phyloP scores from a whole-genome alignment of 257 asterid species.

The Ilex aquifolium region DNA sequence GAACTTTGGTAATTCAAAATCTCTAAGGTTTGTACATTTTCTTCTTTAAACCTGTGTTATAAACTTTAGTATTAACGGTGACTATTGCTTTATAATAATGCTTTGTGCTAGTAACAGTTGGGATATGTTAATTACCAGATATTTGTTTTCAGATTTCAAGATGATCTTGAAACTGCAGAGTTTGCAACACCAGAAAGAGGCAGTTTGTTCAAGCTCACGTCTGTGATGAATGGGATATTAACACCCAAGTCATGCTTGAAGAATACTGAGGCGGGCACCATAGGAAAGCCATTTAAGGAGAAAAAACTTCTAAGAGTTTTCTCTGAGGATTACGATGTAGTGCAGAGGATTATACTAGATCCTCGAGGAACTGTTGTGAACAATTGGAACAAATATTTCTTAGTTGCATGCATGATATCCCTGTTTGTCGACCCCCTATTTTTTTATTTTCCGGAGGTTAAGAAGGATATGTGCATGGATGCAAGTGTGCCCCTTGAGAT shows the following conservation, averaged over 20 bases:
- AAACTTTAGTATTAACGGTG: background rate
- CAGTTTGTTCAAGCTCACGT: background rate
- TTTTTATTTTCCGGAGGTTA: slow-evolving; percentile 48
- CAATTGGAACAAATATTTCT: slow-evolving; percentile 51
- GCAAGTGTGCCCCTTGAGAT: slow-evolving; percentile 40
- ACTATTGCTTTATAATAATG: no score
- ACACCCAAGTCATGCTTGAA: slow-evolving; percentile 1
- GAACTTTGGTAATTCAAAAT: slow-evolving; percentile 17
- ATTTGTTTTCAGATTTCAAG: slow-evolving; percentile 29
- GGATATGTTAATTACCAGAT: background rate
- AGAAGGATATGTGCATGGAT: slow-evolving; percentile 43
- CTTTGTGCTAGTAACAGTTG: no score
- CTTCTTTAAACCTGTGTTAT: background rate
- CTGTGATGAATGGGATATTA: slow-evolving; percentile 7
- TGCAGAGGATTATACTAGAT: slow-evolving; percentile 48
- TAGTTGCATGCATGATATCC: slow-evolving; percentile 44
- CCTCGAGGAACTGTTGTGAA: slow-evolving; percentile 47
- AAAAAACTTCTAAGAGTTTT: slow-evolving; percentile 57
- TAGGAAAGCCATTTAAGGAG: slow-evolving; percentile 18
- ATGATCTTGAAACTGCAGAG: slow-evolving; percentile 26
- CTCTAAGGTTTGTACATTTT: slow-evolving; percentile 25
- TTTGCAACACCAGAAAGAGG: slow-evolving; percentile 4
- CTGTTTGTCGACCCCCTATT: slow-evolving; percentile 63
- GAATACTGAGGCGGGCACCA: slow-evolving; percentile 9
- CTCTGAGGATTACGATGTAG: slow-evolving; percentile 51